Base-by-base conservation (phyloP, 495 filamentous ascomycete genomes). In the Daldinia grandis region DNA sequence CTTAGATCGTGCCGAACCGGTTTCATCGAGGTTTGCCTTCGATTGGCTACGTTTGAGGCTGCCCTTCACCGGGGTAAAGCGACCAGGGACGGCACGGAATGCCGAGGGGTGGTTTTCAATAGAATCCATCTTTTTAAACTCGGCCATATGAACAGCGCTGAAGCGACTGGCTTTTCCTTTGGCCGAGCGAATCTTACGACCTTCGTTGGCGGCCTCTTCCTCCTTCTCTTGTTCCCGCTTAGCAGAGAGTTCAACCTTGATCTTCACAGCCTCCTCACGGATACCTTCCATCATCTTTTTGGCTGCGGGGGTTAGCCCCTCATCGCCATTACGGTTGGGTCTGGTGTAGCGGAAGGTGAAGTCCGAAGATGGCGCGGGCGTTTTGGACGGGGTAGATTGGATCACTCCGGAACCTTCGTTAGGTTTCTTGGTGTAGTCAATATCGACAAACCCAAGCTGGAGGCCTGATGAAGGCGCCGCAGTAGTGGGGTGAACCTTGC, bases 91-190 rank as follows among this genome's bases (percentile, higher is more conserved):
- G 17, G 88, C 87, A 37, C 94, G 86, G 83, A 92, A 93, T 15
- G 89, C 84, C 5, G 94, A 95, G 4, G 92, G 81, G 80, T 98
- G 94, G 61, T 88, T 89, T 24, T 87, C 92, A 78, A 98, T 98
- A 10, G 93, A 97, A 72, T 97, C 93, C 94, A 98, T 97, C 84
- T 95, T 98, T 80, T 91, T 93, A 82, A 98, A 98, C 74, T 94
- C 85, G 55, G 88, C 87, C 87, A 91, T 91, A 76, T 98, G 94
- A 55, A 86, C 87, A 62, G 92, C 88, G 73, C 92, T 96, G 80
- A 89, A 98, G 4, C 94, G 86, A 38, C 88, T 81, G 51, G 86
- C 83, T 76, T 90, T 95, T 56, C 93, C 90, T 79, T 90, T 95
- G 19, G 94, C 87, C 53, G 86, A 84, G 5, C 90, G 93, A 67